A percentile compares a stretch with the other conserved stretches of the same genome.
phyloP scores from a whole-genome alignment of 2,329 filamentous ascomycete genomes.

The Pleochaeta shiraiana region DNA sequence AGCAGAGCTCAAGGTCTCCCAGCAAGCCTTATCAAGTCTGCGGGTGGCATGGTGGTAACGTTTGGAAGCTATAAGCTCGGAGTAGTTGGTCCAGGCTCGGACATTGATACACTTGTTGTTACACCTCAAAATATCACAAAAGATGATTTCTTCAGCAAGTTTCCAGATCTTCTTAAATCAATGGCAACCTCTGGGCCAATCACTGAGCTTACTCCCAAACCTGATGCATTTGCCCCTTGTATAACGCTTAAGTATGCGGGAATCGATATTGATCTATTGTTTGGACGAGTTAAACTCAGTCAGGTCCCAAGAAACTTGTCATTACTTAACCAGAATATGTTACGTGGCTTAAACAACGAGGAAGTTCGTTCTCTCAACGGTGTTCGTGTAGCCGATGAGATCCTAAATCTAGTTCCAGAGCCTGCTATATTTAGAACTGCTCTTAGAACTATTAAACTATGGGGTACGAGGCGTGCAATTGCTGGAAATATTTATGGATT shows the following conservation, averaged over 20 bases:
- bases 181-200: constrained; percentile 63
- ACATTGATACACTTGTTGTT: constrained; percentile 92
- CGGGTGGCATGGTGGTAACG: constrained; percentile 83
- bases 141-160: constrained; percentile 80
- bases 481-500: constrained; percentile 96
- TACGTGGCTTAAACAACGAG: constrained; percentile 69
- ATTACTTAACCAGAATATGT: constrained; percentile 61
- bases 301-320: constrained; percentile 52
- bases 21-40: constrained; percentile 55
- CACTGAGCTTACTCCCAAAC: constrained; percentile 64
- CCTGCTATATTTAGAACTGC: constrained; percentile 76
- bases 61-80: constrained; percentile 92
- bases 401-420: constrained; percentile 72
- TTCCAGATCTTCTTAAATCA: constrained; percentile 56
- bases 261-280: constrained; percentile 91
- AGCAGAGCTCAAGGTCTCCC: constrained; percentile 35
- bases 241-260: constrained; percentile 87
- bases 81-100: constrained; percentile 84
- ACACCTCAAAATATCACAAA: constrained; percentile 74
- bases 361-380: constrained; percentile 85
- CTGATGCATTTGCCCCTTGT: constrained; percentile 84
- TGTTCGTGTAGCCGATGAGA: constrained; percentile 84
- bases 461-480: constrained; percentile 80
- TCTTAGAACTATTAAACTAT: constrained; percentile 81
- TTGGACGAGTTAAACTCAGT: constrained; percentile 50